A percentile compares a stretch with the other conserved stretches of the same genome.
Conservation (phyloP, 2,329 filamentous ascomycete species). For the Ceratocystis ficicola region DNA sequence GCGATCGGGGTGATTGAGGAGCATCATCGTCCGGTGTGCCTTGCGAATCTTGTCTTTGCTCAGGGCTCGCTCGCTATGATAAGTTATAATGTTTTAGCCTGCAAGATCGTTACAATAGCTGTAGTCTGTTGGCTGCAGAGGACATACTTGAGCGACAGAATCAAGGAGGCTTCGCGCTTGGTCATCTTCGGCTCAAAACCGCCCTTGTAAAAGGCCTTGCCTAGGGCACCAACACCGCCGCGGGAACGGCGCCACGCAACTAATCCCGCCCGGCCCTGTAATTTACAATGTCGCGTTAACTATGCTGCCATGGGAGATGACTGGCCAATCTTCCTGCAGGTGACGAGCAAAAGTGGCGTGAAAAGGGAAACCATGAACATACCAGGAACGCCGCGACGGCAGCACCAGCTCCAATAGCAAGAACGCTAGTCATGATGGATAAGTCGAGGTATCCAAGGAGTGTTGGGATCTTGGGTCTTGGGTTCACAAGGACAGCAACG, state of each 20-base stretch:
- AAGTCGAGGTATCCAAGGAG: not conserved
- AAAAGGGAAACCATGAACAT: conserved; percentile 29
- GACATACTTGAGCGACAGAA: conserved; percentile 73
- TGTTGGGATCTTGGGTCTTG: not conserved
- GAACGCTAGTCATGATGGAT: conserved; percentile 33
- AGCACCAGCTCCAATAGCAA: conserved; percentile 38
- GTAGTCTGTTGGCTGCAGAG: not conserved
- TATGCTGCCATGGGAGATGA: too few species aligned
- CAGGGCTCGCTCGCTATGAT: conserved; percentile 62
- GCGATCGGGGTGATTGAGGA: conserved; percentile 94
- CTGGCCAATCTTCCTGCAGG: too few species aligned
- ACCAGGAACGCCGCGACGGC: conserved; percentile 43
- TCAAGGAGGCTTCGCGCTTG: conserved; percentile 76
- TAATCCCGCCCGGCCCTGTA: conserved; percentile 77
- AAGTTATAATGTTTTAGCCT: not conserved
- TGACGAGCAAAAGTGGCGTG: not conserved
- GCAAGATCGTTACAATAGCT: conserved; percentile 14
- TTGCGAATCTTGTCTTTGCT: conserved; percentile 93
- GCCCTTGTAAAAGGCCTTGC: conserved; percentile 93
- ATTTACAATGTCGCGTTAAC: not conserved
- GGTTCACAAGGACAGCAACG: not conserved
- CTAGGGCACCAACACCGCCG: conserved; percentile 64
- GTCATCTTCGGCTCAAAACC: conserved; percentile 97
- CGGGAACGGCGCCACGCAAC: conserved; percentile 77
- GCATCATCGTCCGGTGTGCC: conserved; percentile 89